Base-by-base conservation (phyloP, 495 filamentous ascomycete genomes). In the Podospora fimiseda region DNA sequence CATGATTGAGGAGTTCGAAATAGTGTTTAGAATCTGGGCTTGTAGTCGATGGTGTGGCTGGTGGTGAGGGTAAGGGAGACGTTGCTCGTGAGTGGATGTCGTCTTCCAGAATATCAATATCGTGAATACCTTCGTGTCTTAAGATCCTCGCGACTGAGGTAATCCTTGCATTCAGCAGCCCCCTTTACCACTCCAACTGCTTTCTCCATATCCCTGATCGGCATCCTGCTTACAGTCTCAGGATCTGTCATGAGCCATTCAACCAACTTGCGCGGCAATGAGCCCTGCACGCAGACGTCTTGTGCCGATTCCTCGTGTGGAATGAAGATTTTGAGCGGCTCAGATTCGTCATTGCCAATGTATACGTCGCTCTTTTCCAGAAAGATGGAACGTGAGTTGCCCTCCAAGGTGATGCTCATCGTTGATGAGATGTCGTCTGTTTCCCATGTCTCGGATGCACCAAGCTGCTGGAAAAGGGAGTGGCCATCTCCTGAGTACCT, bases 221-320 rank as follows among this genome's bases (percentile, higher is more conserved):
- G 38, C 38, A 15, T 41, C 6, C n/a, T 41, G n/a, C 19, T 41
- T 41, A 14, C 38, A 14, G 38, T 41, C 0, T 5, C 38, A 23
- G 58, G 60, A 36, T 63, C 58, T 9, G 53, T 60, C 62, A 72
- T 66, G 16, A 74, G 56, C 63, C 67, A 71, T 16, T 59, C 56
- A 0, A 61, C 38, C n/a, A 77, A 50, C 13, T 53, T 55, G 13
- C 52, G 19, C 13, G 71, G 71, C n/a, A 77, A 57, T 7, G 15
- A 38, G 19, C 50, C 56, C 23, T 56, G 36, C 30, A 70, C 70
- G 45, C 62, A 69, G 7, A 66, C n/a, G 21, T 71, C 60, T 52
- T 65, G 66, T 1, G 48, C 39, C 9, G 49, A 43, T 30, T 64
- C 58, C 43, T 73, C 55, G 9, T 55, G 48, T 6, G 71, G 71